These are phyloP conservation scores for Piper betle DNA, from an alignment of 164 flowering plant species.

Conservation along the genomic window DNA sequence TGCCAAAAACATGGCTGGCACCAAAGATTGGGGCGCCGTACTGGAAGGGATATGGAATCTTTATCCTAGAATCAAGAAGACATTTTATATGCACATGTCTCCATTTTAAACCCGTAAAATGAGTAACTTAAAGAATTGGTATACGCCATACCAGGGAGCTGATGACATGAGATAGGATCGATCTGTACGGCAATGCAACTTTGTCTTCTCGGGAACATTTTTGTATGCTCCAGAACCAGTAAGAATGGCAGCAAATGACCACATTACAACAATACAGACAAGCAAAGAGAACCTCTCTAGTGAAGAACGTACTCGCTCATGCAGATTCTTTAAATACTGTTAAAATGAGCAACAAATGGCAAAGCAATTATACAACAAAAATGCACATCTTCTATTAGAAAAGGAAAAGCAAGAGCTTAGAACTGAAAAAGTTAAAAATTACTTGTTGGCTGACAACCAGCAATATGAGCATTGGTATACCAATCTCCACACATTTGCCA, in stretches of 20 bases:
- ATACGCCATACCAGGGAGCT: slow-evolving; percentile 68
- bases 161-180: slow-evolving; percentile 51
- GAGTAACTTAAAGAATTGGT: background rate
- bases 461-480: slow-evolving; percentile 77
- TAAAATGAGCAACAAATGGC: background rate
- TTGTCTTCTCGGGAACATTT: slow-evolving; percentile 29
- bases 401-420: background rate
- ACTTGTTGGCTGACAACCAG: slow-evolving; percentile 65
- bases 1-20: slow-evolving; percentile 91
- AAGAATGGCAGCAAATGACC: slow-evolving; percentile 87
- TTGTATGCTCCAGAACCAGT: slow-evolving; percentile 89
- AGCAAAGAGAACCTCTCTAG: slow-evolving; percentile 26
- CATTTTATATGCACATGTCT: background rate
- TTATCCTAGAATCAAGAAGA: slow-evolving; percentile 40
- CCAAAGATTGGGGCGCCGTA: slow-evolving; percentile 92
- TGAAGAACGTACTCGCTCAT: background rate
- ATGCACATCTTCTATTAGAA: no score
- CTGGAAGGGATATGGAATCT: slow-evolving; percentile 87
- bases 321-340: slow-evolving; percentile 1
- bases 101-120: background rate
- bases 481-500: slow-evolving; percentile 79
- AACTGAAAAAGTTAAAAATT: slow-evolving; percentile 2
- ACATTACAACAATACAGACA: slow-evolving; percentile 54
- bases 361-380: no score
- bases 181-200: slow-evolving; percentile 71